Evolutionary conservation across 495 filamentous ascomycete genomes (phyloP).

Genomic region (Collariella sp.): DNA sequence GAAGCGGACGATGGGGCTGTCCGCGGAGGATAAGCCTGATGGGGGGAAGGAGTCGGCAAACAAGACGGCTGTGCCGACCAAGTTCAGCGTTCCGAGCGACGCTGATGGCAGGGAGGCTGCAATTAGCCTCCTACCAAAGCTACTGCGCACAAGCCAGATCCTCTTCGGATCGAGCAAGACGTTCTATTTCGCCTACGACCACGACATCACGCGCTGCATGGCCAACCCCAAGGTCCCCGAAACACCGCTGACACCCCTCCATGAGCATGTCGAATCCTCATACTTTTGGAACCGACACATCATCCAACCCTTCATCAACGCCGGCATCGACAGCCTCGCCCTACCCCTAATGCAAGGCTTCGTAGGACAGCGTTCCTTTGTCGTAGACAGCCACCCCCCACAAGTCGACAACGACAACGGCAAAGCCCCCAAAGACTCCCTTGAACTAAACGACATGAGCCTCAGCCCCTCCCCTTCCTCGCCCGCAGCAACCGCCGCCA

Average conservation of each 20-base stretch:
- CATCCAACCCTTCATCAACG: conserved; percentile 61
- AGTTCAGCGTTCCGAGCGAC: conserved; percentile 21
- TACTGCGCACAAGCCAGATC: conserved; percentile 72
- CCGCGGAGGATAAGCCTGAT: conserved; percentile 20
- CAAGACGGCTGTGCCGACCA: conserved; percentile 11
- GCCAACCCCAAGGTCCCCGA: conserved; percentile 33
- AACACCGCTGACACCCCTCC: conserved; percentile 46
- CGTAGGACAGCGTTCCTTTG: conserved; percentile 78
- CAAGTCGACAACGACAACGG: conserved; percentile 35
- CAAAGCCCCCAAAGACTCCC: conserved; percentile 29
- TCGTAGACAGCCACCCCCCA: conserved; percentile 44
- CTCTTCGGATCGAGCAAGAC: conserved; percentile 68
- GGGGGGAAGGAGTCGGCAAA: conserved; percentile 8
- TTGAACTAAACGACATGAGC: conserved; percentile 33
- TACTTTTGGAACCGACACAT: conserved; percentile 89
- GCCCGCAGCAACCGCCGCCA: conserved; percentile 15
- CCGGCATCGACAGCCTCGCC: conserved; percentile 55
- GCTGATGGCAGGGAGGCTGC: conserved; percentile 28
- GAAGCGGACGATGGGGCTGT: conserved; percentile 50
- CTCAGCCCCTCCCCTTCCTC: conserved; percentile 16
- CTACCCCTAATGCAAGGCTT: conserved; percentile 91
- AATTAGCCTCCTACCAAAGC: conserved; percentile 64
- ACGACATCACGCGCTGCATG: conserved; percentile 70
- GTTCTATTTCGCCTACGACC: conserved; percentile 90
- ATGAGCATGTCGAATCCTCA: conserved; percentile 64